Conservation (phyloP, 2,329 filamentous ascomycete species). For the Phoma sp. region DNA sequence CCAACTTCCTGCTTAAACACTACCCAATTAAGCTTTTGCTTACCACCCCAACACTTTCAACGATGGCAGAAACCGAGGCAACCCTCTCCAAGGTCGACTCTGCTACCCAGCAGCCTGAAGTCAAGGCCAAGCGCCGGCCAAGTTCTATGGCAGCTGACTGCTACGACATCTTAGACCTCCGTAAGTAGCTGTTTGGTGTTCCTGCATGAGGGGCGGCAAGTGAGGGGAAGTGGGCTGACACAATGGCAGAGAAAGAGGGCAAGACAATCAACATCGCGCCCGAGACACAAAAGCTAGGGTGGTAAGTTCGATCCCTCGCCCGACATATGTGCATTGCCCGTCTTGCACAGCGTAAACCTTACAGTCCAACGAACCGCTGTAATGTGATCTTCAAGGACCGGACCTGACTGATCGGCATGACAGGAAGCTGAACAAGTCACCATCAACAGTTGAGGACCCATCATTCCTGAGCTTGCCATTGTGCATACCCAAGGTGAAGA, state of each 20-base stretch:
- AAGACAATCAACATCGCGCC: conserved; percentile 76
- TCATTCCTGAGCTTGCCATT: conserved; percentile 83
- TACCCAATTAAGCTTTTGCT: conserved; percentile 15
- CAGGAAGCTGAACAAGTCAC: conserved; percentile 94
- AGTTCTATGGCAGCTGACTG: conserved; percentile 78
- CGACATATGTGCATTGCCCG: neutral
- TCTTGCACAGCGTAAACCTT: conserved; percentile 2
- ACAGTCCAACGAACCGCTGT: neutral
- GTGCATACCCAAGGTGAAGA: conserved; percentile 84
- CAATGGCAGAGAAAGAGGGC: conserved; percentile 71
- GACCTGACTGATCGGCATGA: conserved; percentile 23
- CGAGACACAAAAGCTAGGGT: conserved; percentile 88
- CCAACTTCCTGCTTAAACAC: conserved; percentile 14
- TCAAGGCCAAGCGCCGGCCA: conserved; percentile 68
- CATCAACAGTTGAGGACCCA: conserved; percentile 79
- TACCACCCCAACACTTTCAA: conserved; percentile 27
- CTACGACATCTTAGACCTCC: conserved; percentile 83
- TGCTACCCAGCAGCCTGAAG: conserved; percentile 75
- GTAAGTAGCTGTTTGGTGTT: conserved; percentile 60
- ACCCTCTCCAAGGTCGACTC: conserved; percentile 90
- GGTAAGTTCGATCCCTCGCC: conserved; percentile 63
- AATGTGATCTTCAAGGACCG: neutral
- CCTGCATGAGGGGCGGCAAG: conserved; percentile 23
- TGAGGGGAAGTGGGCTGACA: conserved; percentile 47
- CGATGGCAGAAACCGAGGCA: conserved; percentile 60